Conservation (phyloP, 768 basidiomycete genomes). For the Neoboletus magnificus region DNA sequence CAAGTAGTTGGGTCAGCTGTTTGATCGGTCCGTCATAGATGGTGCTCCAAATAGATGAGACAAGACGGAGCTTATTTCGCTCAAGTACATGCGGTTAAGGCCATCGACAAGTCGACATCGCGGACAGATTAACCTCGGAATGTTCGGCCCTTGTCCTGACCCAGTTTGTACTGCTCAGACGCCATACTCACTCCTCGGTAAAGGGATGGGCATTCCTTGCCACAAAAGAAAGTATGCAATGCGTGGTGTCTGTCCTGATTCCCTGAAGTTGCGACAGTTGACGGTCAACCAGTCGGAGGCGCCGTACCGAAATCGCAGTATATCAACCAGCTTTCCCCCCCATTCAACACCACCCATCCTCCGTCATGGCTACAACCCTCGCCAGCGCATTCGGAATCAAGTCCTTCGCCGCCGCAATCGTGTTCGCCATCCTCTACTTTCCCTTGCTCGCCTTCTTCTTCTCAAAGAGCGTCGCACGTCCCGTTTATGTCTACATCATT, state of each 20-base stretch:
- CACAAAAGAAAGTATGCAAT: neutral
- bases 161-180: neutral
- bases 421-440: conserved; percentile 26
- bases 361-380: conserved; percentile 17
- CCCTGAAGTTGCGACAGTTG: too few species aligned
- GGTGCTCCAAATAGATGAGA: too few species aligned
- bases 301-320: too few species aligned
- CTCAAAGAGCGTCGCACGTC: conserved; percentile 13
- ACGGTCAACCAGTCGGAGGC: too few species aligned
- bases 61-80: too few species aligned
- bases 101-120: neutral
- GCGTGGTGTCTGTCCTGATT: too few species aligned
- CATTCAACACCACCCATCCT: too few species aligned
- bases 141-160: neutral
- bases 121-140: neutral
- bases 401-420: conserved; percentile 24
- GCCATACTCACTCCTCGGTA: neutral
- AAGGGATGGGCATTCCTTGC: neutral
- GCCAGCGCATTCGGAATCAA: conserved; percentile 19
- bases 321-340: too few species aligned
- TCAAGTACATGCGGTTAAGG: too few species aligned
- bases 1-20: neutral
- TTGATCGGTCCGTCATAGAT: neutral
- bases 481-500: conserved; percentile 19
- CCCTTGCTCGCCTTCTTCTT: conserved; percentile 17